Percentiles rank a stretch among this genome's conserved stretches.
Evolutionary conservation across 768 basidiomycete species (phyloP).

Genomic region (Termitomyces sp.): DNA sequence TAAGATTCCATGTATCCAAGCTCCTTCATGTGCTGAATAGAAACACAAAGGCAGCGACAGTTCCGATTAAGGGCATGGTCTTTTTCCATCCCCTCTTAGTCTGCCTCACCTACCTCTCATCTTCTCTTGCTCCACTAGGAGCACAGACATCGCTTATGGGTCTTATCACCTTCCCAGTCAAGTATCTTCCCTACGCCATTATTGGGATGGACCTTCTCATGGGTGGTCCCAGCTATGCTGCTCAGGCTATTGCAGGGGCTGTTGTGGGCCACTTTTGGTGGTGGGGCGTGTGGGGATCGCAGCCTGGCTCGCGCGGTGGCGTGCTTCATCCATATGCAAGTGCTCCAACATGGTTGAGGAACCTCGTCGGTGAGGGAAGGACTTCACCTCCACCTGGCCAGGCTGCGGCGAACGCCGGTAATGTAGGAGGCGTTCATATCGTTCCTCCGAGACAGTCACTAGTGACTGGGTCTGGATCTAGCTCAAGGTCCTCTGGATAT

Average conservation of each 20-base stretch:
- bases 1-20: conserved; percentile 30
- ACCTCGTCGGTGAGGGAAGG: conserved; percentile 40
- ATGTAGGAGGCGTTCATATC: conserved; percentile 53
- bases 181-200: conserved; percentile 73
- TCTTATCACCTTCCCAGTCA: conserved; percentile 66
- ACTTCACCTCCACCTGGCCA: conserved; percentile 21
- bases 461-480: conserved; percentile 4
- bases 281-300: conserved; percentile 62
- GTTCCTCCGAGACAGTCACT: conserved; percentile 45
- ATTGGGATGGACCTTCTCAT: conserved; percentile 69
- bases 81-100: conserved; percentile 67
- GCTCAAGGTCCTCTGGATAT: conserved; percentile 10
- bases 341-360: conserved; percentile 60
- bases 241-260: conserved; percentile 60
- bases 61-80: conserved; percentile 52
- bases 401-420: conserved; percentile 31
- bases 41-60: conserved; percentile 39
- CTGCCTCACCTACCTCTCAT: conserved; percentile 66
- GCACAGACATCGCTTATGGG: conserved; percentile 76
- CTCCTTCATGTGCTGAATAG: neutral
- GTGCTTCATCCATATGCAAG: conserved; percentile 34
- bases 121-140: conserved; percentile 61
- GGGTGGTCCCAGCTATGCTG: conserved; percentile 54
- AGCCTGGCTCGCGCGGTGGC: conserved; percentile 38
- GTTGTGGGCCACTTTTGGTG: conserved; percentile 82